Evolutionary conservation across 2,329 filamentous ascomycete species (phyloP).

Genomic region (Beauveria bassiana): DNA sequence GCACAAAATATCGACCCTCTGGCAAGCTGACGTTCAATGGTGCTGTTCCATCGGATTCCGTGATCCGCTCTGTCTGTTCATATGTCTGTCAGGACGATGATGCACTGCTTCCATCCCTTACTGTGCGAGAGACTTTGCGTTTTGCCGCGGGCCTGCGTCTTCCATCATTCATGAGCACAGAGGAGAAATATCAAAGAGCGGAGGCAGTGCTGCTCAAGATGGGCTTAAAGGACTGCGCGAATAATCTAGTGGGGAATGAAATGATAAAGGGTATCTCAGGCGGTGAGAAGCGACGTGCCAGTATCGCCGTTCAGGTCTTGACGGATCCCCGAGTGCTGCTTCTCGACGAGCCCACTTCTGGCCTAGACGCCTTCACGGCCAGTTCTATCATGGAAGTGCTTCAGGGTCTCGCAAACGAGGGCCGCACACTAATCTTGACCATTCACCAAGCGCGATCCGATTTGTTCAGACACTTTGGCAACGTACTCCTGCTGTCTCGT

Average conservation of each 20-base stretch:
- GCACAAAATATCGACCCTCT: conserved; percentile 52
- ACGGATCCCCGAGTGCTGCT: conserved; percentile 67
- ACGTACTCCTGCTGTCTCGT: conserved; percentile 60
- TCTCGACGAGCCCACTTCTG: conserved; percentile 69
- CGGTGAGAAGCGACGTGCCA: conserved; percentile 70
- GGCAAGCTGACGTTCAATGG: conserved; percentile 65
- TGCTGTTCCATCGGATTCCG: conserved; percentile 56
- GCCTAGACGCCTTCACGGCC: conserved; percentile 70
- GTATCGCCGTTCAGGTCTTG: conserved; percentile 69
- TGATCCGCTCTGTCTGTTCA: conserved; percentile 64
- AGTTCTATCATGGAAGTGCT: conserved; percentile 70
- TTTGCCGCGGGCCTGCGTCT: conserved; percentile 66
- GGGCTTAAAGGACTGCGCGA: conserved; percentile 70
- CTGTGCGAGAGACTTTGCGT: conserved; percentile 65
- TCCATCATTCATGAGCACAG: conserved; percentile 60
- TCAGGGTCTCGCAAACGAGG: conserved; percentile 61
- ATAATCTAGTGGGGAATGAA: conserved; percentile 65
- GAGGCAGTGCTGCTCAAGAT: conserved; percentile 68
- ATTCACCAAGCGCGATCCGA: conserved; percentile 73
- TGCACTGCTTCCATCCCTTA: conserved; percentile 64
- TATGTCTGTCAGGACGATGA: conserved; percentile 77
- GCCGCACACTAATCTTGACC: conserved; percentile 66
- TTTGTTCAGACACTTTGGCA: conserved; percentile 63
- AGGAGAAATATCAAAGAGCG: conserved; percentile 59
- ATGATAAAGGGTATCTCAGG: conserved; percentile 72